These are phyloP conservation scores for Xylaria curta DNA, from an alignment of 495 filamentous ascomycete species.

Conservation along the genomic window DNA sequence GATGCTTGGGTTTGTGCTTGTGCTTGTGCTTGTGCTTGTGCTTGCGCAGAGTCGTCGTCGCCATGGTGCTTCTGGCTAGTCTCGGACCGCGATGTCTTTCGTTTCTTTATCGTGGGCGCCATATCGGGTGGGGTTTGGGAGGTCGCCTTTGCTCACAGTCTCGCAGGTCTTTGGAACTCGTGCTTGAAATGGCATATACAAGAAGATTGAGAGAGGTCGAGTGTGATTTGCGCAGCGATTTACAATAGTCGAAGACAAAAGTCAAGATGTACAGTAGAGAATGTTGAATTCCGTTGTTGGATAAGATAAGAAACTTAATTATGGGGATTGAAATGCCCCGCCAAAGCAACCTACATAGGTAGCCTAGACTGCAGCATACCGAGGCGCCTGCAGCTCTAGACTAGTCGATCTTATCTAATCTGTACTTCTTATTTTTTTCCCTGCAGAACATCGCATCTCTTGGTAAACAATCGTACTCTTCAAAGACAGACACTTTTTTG, in stretches of 20 bases:
- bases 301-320: slow-evolving; percentile 23
- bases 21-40: not conserved
- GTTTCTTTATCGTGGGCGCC: slow-evolving; percentile 35
- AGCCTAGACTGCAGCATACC: slow-evolving; percentile 8
- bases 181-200: not conserved
- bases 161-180: not conserved
- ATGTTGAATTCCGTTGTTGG: slow-evolving; percentile 6
- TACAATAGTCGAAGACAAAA: not conserved
- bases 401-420: slow-evolving; percentile 29
- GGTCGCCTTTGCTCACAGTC: not conserved
- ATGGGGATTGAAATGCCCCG: slow-evolving; percentile 2
- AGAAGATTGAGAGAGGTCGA: not conserved
- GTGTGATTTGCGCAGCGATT: not conserved
- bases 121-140: not conserved
- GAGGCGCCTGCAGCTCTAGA: not conserved
- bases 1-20: not conserved
- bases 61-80: not conserved
- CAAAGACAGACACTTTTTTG: not conserved
- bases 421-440: slow-evolving; percentile 24
- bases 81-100: slow-evolving; percentile 32
- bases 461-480: not conserved
- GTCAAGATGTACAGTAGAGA: not conserved
- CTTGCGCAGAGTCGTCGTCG: slow-evolving; percentile 9
- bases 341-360: not conserved
- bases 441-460: not conserved